phyloP scores from a whole-genome alignment of 2,329 filamentous ascomycete species.

The Alternaria atra region DNA sequence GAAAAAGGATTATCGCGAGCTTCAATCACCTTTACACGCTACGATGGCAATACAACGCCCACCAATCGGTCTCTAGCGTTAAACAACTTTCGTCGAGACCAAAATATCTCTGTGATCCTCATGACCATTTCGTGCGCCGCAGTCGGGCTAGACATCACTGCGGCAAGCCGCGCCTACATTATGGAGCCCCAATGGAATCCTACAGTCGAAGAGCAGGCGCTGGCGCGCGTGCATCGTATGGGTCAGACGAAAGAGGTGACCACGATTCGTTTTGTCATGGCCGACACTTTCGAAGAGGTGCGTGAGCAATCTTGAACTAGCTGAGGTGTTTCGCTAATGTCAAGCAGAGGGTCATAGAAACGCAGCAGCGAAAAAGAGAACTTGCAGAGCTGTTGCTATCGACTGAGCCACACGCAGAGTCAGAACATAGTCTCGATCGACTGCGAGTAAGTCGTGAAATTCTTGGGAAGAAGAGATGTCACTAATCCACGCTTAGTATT shows the following conservation, averaged over 20 bases:
- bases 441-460: background rate
- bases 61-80: slow-evolving; percentile 55
- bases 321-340: background rate
- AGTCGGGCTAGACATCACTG: slow-evolving; percentile 52
- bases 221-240: slow-evolving; percentile 44
- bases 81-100: slow-evolving; percentile 53
- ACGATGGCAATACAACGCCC: slow-evolving; percentile 59
- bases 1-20: slow-evolving; percentile 26
- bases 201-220: slow-evolving; percentile 56
- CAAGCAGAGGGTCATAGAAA: background rate
- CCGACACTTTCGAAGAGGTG: slow-evolving; percentile 50
- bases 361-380: background rate
- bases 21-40: slow-evolving; percentile 52
- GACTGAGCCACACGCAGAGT: background rate
- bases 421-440: background rate
- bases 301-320: background rate
- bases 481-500: background rate
- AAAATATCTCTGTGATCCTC: slow-evolving; percentile 53
- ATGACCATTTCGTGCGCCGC: slow-evolving; percentile 63
- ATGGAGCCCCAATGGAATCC: slow-evolving; percentile 64
- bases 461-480: background rate
- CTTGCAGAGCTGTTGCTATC: background rate
- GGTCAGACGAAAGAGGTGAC: slow-evolving; percentile 42
- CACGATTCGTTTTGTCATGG: slow-evolving; percentile 52
- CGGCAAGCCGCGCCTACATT: slow-evolving; percentile 58